Percentiles rank a stretch among this genome's conserved stretches.
Evolutionary conservation across 164 flowering plant species (phyloP).

Genomic region (Aristolochia fimbriata): DNA sequence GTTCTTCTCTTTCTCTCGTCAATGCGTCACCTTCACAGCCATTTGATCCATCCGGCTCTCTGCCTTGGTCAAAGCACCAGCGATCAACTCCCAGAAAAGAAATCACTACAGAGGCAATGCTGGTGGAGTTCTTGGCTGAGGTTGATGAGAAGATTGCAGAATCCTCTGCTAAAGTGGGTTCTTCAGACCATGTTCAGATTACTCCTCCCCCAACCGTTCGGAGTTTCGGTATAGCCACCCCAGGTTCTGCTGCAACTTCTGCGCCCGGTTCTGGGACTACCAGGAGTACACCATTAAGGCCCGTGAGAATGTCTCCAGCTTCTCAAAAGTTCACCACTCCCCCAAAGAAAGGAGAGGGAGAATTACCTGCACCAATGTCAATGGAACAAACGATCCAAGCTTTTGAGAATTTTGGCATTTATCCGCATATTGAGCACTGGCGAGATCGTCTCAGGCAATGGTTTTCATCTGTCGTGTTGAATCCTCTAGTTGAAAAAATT

Average conservation of each 20-base stretch:
- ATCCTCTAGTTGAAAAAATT: conserved; percentile 72
- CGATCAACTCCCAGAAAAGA: conserved; percentile 32
- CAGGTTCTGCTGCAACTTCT: conserved; percentile 40
- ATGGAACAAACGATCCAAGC: conserved; percentile 78
- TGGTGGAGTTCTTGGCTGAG: conserved; percentile 72
- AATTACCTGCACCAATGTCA: conserved; percentile 82
- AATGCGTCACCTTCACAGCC: conserved; percentile 34
- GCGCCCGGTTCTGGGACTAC: conserved; percentile 69
- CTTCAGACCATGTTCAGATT: conserved; percentile 15
- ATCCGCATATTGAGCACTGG: conserved; percentile 93
- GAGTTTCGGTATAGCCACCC: conserved; percentile 53
- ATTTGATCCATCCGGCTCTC: conserved; percentile 38
- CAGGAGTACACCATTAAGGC: conserved; percentile 84
- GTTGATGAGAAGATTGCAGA: conserved; percentile 67
- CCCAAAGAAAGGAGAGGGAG: conserved; percentile 89
- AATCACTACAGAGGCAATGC: conserved; percentile 59
- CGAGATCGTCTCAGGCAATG: conserved; percentile 88
- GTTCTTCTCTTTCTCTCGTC: conserved; percentile 51
- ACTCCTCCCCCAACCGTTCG: conserved; percentile 59
- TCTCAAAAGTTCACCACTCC: conserved; percentile 86
- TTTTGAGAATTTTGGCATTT: conserved; percentile 62
- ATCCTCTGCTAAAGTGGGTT: conserved; percentile 52
- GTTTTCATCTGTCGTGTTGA: conserved; percentile 76
- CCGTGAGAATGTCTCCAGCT: conserved; percentile 91
- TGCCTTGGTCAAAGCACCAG: conserved; percentile 79